Conservation (phyloP, 2,329 filamentous ascomycete genomes). For the Cadophora sp. region DNA sequence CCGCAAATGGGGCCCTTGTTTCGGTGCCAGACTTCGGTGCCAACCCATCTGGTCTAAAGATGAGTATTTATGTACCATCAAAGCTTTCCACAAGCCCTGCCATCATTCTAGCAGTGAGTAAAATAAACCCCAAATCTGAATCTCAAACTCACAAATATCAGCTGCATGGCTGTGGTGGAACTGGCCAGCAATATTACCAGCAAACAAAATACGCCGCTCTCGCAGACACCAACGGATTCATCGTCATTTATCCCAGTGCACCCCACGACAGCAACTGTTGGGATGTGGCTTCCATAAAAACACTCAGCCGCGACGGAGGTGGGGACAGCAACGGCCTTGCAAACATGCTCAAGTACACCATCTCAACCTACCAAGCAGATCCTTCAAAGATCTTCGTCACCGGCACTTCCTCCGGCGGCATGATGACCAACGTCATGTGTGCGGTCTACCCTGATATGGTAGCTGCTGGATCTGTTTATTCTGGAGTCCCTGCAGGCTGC, state of each 20-base stretch:
- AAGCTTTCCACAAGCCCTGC: constrained; percentile 17
- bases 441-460: constrained; percentile 57
- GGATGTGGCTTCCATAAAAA: constrained; percentile 59
- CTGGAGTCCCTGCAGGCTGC: constrained; percentile 54
- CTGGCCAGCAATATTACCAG: constrained; percentile 10
- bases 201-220: constrained; percentile 17
- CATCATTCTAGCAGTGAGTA: constrained; percentile 14
- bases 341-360: constrained; percentile 63
- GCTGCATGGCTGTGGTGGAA: constrained; percentile 16
- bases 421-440: constrained; percentile 58
- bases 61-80: constrained; percentile 23
- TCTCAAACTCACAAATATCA: neutral
- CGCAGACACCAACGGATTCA: constrained; percentile 62
- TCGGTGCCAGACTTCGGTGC: constrained; percentile 19
- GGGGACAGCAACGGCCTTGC: constrained; percentile 62
- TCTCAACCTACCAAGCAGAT: constrained; percentile 59
- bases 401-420: constrained; percentile 51
- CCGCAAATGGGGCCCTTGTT: neutral
- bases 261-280: constrained; percentile 62
- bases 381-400: constrained; percentile 59
- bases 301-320: constrained; percentile 61
- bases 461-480: constrained; percentile 51
- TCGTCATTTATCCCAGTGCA: constrained; percentile 64
- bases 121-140: neutral
- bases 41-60: constrained; percentile 21